Evolutionary conservation across 257 asterid genomes (phyloP).

Genomic region (Linderniella brevidens): DNA sequence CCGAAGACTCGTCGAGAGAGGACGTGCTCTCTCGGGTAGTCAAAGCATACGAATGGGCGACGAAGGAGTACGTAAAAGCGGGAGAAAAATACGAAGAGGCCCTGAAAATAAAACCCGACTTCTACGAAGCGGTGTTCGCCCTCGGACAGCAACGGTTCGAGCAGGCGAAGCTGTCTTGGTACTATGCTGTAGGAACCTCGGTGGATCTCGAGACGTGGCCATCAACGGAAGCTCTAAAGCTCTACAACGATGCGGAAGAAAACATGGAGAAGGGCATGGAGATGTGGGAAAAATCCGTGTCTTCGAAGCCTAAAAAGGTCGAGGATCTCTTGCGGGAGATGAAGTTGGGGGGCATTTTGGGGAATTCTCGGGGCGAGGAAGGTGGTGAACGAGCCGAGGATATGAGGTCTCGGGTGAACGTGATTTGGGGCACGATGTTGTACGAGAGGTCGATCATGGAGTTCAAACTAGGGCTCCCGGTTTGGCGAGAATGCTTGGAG

Average conservation of each 20-base stretch:
- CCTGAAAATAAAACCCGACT: conserved; percentile 1
- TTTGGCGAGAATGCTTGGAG: conserved; percentile 9
- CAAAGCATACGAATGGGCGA: background rate
- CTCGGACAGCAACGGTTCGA: conserved; percentile 12
- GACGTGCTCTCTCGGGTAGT: background rate
- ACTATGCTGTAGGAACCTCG: conserved; percentile 1
- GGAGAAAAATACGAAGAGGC: background rate
- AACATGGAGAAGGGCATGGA: conserved; percentile 10
- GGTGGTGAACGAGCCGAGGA: conserved; percentile 3
- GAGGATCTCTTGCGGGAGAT: conserved; percentile 2
- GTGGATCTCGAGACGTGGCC: conserved; percentile 7
- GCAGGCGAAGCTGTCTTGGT: conserved; percentile 12
- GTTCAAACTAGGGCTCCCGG: conserved; percentile 8
- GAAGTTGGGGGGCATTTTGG: background rate
- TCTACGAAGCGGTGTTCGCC: conserved; percentile 9
- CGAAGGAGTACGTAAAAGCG: background rate
- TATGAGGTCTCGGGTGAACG: conserved; percentile 7
- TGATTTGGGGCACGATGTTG: conserved; percentile 10
- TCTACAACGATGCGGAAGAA: conserved; percentile 12
- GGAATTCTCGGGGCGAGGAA: background rate
- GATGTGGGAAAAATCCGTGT: conserved; percentile 10
- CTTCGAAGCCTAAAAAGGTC: background rate
- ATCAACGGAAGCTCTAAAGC: conserved; percentile 4
- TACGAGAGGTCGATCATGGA: conserved; percentile 7
- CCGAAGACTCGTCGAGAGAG: background rate